Evolutionary conservation across 2,329 filamentous ascomycete genomes (phyloP).

Genomic region (Fusarium continuum): DNA sequence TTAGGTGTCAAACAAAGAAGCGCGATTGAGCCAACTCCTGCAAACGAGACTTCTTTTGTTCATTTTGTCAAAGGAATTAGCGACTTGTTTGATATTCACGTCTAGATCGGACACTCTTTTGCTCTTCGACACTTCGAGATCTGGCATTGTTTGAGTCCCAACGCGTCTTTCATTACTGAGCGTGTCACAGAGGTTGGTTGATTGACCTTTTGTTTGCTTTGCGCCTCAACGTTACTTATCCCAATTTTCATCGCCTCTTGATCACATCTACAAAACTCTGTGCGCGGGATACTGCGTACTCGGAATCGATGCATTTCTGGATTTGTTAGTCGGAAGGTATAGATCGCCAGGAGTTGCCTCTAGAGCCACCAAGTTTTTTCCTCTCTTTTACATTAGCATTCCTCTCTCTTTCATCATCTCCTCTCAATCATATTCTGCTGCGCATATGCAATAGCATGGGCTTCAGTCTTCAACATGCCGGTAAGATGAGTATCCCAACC

Average conservation of each 20-base stretch:
- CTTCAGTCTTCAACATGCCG: constrained; percentile 11
- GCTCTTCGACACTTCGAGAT: not conserved
- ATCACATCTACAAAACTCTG: not conserved
- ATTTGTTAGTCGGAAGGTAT: not conserved
- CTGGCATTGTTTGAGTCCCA: not conserved
- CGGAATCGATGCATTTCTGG: not conserved
- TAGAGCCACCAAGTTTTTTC: not conserved
- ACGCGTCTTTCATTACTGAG: not conserved
- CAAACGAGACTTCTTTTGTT: not conserved
- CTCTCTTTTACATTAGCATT: not conserved
- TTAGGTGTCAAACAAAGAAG: constrained; percentile 9
- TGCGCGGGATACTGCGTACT: not conserved
- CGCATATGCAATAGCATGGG: constrained; percentile 9
- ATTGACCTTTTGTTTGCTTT: not conserved
- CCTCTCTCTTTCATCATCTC: not conserved
- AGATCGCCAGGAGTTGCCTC: not conserved
- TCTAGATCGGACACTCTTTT: not conserved
- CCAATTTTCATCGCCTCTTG: not conserved
- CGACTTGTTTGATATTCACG: too few relatives aligned
- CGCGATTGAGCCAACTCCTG: not conserved
- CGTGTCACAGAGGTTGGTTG: constrained; percentile 1
- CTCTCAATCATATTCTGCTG: not conserved
- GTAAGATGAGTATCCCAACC: constrained; percentile 5
- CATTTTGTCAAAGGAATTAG: not conserved
- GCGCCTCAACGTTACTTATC: too few relatives aligned